Evolutionary conservation across 2,329 filamentous ascomycete genomes (phyloP), one percentile per base, ranked within the genome.

Genomic region (Botryotinia narcissicola): DNA sequence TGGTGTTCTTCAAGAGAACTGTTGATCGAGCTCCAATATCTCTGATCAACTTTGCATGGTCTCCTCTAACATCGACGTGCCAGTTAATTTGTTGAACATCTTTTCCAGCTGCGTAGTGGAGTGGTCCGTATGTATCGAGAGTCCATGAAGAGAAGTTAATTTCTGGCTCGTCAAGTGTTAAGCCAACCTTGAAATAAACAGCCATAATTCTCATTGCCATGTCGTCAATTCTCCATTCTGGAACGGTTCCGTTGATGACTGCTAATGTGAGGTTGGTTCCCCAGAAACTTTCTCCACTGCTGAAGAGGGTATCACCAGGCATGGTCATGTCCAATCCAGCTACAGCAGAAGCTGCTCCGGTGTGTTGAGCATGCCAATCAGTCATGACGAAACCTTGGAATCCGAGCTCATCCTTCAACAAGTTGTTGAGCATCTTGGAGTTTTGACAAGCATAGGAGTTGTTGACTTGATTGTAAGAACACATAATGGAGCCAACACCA

Each of bases 131-230:
- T n/a, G 92, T 95, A 78, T 95, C 90, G 1, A 85, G 83, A 0
- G 91, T 93, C 95, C 95, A 98, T 8, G 94, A 94, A 78, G 92
- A 91, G 83, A 98, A 97, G 86, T 95, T 98, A 82, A 93, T 90
- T 0, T 83, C 81, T 48, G 79, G 77, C 48, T 81, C 77, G 71
- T 80, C 70, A 84, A 89, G 77, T 0, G 84, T 86, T 75, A 86
- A 84, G 70, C 89, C 89, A 54, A 91, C 88, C 82, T 92, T 91
- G 84, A 91, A 92, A 80, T 88, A 90, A 59, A 90, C 85, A 8
- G 90, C 86, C 89, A 92, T 91, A 80, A 92, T 97, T 78, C 96
- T 90, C 82, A 94, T 92, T 8, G 90, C 93, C 91, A 97, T 97
- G 80, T 98, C 96, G 78, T 98, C 95, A 16, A 98, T 81, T 69